These are phyloP conservation scores for Scheffersomyces insectosa DNA, from an alignment of 1,139 yeast species.

Conservation along the genomic window DNA sequence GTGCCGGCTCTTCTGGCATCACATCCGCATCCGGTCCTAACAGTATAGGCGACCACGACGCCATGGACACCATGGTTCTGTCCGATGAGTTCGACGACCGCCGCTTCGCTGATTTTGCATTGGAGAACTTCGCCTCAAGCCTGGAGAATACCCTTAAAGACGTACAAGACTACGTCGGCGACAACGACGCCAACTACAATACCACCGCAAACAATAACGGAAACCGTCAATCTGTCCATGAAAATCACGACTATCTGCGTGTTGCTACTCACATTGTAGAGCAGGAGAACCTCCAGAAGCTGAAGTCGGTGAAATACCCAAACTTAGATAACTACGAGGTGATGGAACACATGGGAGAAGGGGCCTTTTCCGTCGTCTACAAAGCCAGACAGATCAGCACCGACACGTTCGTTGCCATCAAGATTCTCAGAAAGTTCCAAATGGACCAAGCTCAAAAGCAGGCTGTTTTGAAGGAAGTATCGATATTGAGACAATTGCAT, in stretches of 20 bases:
- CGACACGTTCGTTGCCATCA: slow-evolving; percentile 57
- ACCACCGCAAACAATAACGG: slow-evolving; percentile 5
- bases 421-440: slow-evolving; percentile 54
- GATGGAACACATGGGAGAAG: slow-evolving; percentile 63
- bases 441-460: slow-evolving; percentile 56
- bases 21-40: not conserved
- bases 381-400: slow-evolving; percentile 56
- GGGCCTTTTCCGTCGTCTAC: slow-evolving; percentile 88
- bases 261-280: slow-evolving; percentile 64
- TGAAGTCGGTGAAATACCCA: slow-evolving; percentile 43
- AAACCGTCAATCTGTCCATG: slow-evolving; percentile 1
- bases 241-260: slow-evolving; percentile 43
- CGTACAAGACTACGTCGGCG: slow-evolving; percentile 1
- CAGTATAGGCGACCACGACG: slow-evolving; percentile 1
- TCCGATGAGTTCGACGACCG: slow-evolving; percentile 4
- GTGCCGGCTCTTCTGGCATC: not conserved
- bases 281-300: slow-evolving; percentile 51
- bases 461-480: slow-evolving; percentile 57
- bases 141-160: not conserved
- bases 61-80: slow-evolving; percentile 1
- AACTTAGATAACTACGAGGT: slow-evolving; percentile 46
- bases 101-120: no score
- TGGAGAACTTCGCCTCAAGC: not conserved
- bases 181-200: slow-evolving; percentile 7
- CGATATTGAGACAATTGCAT: slow-evolving; percentile 55